Base-by-base conservation (phyloP, 2,329 filamentous ascomycete genomes). In the Rugonectria rugulosa region DNA sequence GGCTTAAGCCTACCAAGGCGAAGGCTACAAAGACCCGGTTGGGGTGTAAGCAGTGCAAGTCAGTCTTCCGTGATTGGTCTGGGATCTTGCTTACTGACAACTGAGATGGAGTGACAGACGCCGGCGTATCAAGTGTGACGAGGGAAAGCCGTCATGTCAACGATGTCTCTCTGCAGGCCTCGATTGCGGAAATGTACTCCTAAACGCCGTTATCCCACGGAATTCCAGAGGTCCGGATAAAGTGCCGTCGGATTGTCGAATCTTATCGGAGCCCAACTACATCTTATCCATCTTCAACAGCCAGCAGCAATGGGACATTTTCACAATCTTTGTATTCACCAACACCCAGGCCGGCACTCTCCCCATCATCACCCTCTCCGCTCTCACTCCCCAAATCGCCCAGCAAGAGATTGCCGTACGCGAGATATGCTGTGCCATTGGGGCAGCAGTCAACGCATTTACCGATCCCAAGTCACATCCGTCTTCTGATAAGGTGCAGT, bases 111-210 rank as follows among this genome's bases (percentile, higher is more conserved):
- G 12, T 7, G 34, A 50, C n/a, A 66, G 65, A 40, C 59, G 61
- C 21, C 62, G 65, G 9, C 66, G 61, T 43, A 55, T 64, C 34
- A 67, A 67, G 49, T 67, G 65, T 29, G 65, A 67, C 26, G 61
- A 67, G 21, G 53, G 38, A 2, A 66, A 47, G 26, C 65, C 65
- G 12, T 42, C 51, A 2, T 67, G 65, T 29, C 29, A 57, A 20
- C 43, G 49, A 24, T 67, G 65, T 34, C 40, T 59, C 2, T 43
- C 44, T 1, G 40, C 56, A 12, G 57, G 59, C 3, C 45, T 57
- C 26, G 23, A 38, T 15, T 66, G 63, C 12, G 54, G 59, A 44
- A 44, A 61, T 23, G 48, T 55, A 3, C 52, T 65, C 34, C 45
- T 2, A 20, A 14, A 10, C 31, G 24, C 37, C 42, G 45, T 20